These are phyloP conservation scores for Lobosporangium transversale DNA, from an alignment of 192 early-diverging fungal species.

Conservation along the genomic window DNA sequence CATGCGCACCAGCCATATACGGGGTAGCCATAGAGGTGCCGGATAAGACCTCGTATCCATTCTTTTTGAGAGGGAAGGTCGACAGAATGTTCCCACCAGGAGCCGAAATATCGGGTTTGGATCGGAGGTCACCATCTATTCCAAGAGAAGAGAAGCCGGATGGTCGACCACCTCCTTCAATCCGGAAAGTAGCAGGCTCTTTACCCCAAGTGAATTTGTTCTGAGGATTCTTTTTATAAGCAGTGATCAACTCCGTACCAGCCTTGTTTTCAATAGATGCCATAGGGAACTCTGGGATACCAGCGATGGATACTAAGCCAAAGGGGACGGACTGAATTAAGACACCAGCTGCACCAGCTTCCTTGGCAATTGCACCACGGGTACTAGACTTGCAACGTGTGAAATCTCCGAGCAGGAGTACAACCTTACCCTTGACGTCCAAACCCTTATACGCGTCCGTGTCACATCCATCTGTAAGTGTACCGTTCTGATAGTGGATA, in stretches of 20 bases:
- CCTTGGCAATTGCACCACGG: constrained; percentile 39
- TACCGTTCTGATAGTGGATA: constrained; percentile 22
- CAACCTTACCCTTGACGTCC: constrained; percentile 30
- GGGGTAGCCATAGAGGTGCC: constrained; percentile 71
- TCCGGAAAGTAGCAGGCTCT: neutral
- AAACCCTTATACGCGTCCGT: neutral
- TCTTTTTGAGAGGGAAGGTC: constrained; percentile 54
- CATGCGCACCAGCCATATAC: constrained; percentile 45
- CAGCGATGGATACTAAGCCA: constrained; percentile 23
- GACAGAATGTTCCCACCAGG: constrained; percentile 64
- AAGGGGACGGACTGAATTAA: constrained; percentile 39
- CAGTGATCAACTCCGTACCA: constrained; percentile 42
- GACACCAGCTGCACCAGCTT: constrained; percentile 21
- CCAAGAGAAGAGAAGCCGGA: constrained; percentile 82
- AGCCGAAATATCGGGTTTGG: constrained; percentile 64
- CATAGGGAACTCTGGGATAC: constrained; percentile 32
- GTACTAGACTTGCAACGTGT: constrained; percentile 37
- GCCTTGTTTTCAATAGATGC: constrained; percentile 31
- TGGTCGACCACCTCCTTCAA: constrained; percentile 59
- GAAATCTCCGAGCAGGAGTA: constrained; percentile 23
- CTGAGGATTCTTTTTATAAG: constrained; percentile 29
- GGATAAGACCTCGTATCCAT: constrained; percentile 55
- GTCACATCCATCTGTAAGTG: constrained; percentile 34
- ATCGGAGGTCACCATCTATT: constrained; percentile 70
- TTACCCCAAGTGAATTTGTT: constrained; percentile 15